phyloP scores from a whole-genome alignment of 441 rosid genomes.

The Adansonia madagascariensis region DNA sequence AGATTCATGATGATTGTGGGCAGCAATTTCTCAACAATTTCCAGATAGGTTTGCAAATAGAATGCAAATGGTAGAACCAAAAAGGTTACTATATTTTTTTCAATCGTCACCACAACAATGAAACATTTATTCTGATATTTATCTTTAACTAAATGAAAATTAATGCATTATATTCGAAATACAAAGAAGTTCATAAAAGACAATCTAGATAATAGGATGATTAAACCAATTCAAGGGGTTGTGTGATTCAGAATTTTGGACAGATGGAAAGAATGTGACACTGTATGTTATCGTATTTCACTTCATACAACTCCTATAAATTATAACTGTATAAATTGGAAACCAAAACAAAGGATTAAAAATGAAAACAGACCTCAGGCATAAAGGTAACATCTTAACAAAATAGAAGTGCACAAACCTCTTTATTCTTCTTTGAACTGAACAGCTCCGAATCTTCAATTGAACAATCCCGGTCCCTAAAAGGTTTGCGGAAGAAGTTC shows the following conservation, averaged over 20 bases:
- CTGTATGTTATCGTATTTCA: not conserved
- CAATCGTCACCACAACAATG: not conserved
- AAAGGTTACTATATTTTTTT: not conserved
- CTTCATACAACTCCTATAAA: not conserved
- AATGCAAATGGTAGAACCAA: not conserved
- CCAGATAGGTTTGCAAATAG: not conserved
- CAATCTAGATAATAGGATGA: not conserved
- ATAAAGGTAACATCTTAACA: conserved; percentile 9
- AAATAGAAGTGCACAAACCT: conserved; percentile 46
- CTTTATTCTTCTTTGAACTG: conserved; percentile 74
- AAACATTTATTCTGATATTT: conserved; percentile 13
- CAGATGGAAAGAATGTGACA: not conserved
- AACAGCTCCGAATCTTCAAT: conserved; percentile 92
- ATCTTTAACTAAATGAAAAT: not conserved
- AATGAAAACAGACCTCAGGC: conserved; percentile 18
- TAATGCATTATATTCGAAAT: conserved; percentile 1
- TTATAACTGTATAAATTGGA: not conserved
- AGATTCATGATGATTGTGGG: conserved; percentile 12
- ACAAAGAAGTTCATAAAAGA: conserved; percentile 13
- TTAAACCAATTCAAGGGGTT: not conserved
- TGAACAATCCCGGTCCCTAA: conserved; percentile 91
- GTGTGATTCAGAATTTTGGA: not conserved
- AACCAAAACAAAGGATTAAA: not conserved
- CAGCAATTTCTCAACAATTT: conserved; percentile 9
- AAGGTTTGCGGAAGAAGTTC: conserved; percentile 91